A percentile compares a stretch with the other conserved stretches of the same genome.
These are phyloP conservation scores for Peronosclerospora sorghi DNA, from an alignment of 352 stramenopile species.

Conservation along the genomic window DNA sequence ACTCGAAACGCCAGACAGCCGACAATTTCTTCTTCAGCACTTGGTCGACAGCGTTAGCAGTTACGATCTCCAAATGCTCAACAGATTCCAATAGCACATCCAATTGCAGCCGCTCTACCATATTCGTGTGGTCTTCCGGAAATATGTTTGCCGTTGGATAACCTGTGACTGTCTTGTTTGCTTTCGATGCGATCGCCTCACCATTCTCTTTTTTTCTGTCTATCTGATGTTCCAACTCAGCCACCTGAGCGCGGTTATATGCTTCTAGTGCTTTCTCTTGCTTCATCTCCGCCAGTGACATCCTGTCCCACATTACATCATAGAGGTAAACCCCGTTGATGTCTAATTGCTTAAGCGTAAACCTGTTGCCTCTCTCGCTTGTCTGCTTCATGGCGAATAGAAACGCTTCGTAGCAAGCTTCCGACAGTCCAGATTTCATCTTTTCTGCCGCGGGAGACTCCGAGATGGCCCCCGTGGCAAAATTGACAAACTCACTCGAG, in stretches of 20 bases:
- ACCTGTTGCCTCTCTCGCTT: slow-evolving; percentile 31
- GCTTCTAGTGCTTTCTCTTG: slow-evolving; percentile 27
- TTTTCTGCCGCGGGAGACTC: slow-evolving; percentile 29
- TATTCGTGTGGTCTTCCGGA: slow-evolving; percentile 13
- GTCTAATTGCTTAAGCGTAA: slow-evolving; percentile 39
- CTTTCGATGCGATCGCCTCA: background rate
- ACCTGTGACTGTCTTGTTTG: slow-evolving; percentile 3
- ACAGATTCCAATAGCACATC: slow-evolving; percentile 30
- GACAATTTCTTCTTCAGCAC: slow-evolving; percentile 20
- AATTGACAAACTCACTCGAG: slow-evolving; percentile 42
- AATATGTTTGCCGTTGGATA: slow-evolving; percentile 5
- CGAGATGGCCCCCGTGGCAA: slow-evolving; percentile 25
- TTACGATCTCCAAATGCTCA: slow-evolving; percentile 31
- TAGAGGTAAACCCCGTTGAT: slow-evolving; percentile 37
- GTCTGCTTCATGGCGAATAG: slow-evolving; percentile 44
- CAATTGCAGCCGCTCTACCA: slow-evolving; percentile 30
- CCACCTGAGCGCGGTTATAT: slow-evolving; percentile 23
- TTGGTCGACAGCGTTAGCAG: slow-evolving; percentile 16
- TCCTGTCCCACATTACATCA: slow-evolving; percentile 33
- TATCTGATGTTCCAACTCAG: slow-evolving; percentile 21
- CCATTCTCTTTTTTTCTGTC: background rate
- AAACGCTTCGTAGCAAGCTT: slow-evolving; percentile 40
- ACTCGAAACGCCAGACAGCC: slow-evolving; percentile 34
- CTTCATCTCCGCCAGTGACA: slow-evolving; percentile 34
- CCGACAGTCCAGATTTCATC: slow-evolving; percentile 24